A percentile compares a stretch with the other conserved stretches of the same genome.
phyloP scores from a whole-genome alignment of 2,329 filamentous ascomycete genomes.

The Fusarium solani-melongenae region DNA sequence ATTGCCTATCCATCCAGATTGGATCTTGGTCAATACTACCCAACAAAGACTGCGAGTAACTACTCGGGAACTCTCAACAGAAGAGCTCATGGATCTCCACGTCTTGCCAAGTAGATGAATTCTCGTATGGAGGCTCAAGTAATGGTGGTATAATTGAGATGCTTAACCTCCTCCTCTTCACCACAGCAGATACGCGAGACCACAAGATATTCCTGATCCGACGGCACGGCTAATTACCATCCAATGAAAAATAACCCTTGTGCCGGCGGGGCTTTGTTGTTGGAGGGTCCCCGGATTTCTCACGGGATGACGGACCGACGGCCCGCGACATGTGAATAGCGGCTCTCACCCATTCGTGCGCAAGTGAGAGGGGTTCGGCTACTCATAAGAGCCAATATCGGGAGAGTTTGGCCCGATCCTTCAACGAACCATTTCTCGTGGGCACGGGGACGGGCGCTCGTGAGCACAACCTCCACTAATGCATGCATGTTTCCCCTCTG shows the following conservation, averaged over 20 bases:
- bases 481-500: slow-evolving; percentile 10
- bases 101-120: background rate
- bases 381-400: background rate
- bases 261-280: background rate
- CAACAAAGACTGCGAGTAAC: background rate
- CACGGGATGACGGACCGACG: slow-evolving; percentile 10
- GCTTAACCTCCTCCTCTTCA: background rate
- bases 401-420: background rate
- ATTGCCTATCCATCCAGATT: no score
- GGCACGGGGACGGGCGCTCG: background rate
- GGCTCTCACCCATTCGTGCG: slow-evolving; percentile 6
- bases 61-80: background rate
- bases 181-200: background rate
- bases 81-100: background rate
- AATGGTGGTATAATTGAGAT: background rate
- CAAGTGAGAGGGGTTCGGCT: background rate
- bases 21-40: background rate
- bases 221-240: background rate
- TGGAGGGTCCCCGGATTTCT: background rate
- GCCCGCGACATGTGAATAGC: background rate
- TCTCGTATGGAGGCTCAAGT: background rate
- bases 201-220: background rate
- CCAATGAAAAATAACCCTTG: background rate
- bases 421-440: background rate
- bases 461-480: slow-evolving; percentile 6